Conservation (phyloP, 345 rosid species). For the Lumnitzera littorea region DNA sequence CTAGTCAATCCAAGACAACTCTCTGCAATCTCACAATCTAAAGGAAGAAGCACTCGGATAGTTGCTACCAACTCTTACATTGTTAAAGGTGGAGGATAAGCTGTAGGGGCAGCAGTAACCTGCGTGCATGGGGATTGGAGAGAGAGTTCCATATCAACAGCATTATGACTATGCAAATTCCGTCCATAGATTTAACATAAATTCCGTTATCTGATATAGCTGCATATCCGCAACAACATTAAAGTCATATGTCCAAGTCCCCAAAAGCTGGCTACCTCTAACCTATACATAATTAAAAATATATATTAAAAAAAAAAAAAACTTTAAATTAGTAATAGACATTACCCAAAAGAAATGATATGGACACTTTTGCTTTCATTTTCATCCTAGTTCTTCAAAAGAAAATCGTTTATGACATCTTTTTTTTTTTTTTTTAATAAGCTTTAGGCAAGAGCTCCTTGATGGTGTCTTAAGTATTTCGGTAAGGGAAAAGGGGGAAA, state of each 20-base stretch:
- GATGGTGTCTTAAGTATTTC: too few species aligned
- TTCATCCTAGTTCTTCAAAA: too few species aligned
- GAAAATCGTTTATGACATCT: too few species aligned
- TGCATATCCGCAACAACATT: conserved; percentile 94
- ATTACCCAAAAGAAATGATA: too few species aligned
- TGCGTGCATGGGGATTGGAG: conserved; percentile 94
- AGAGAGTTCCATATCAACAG: conserved; percentile 14
- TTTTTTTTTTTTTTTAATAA: too few species aligned
- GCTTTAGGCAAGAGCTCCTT: too few species aligned
- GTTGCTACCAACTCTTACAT: conserved; percentile 89
- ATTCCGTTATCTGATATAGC: conserved; percentile 3
- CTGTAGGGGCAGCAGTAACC: conserved; percentile 95
- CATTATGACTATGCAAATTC: background rate
- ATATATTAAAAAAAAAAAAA: background rate
- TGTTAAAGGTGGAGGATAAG: conserved; percentile 92
- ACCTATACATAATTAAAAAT: conserved; percentile 42
- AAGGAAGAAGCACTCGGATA: conserved; percentile 76
- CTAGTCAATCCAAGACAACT: too few species aligned
- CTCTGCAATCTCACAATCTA: conserved; percentile 59
- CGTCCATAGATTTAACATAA: background rate
- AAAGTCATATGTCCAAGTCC: conserved; percentile 91
- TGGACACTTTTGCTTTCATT: too few species aligned
- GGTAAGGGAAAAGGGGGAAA: too few species aligned
- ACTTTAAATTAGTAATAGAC: conserved; percentile 6
- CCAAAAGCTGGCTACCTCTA: conserved; percentile 98